Evolutionary conservation across 176 grass and related monocot species (phyloP), one percentile per base, ranked within the genome.

Genomic region (Pontederia crassipes): DNA sequence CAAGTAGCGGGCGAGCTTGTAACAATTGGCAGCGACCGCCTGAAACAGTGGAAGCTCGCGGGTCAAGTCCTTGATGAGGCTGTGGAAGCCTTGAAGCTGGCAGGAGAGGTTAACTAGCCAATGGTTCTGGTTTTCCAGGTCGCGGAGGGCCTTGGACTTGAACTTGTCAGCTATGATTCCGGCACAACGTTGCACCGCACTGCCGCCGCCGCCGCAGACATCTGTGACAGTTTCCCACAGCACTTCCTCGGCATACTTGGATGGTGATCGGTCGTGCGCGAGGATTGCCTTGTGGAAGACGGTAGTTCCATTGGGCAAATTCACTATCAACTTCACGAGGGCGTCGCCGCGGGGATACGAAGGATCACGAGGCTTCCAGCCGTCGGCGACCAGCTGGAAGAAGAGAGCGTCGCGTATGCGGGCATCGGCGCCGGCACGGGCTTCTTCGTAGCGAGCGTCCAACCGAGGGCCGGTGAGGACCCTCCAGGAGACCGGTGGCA

Each of bases 91-190:
- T 8, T 79, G 83, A 50, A 66, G 68, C 46, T 88, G 92, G 82
- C 92, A 96, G 11, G 75, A 64, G 2, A 96, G 69, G 70, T 96
- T 96, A 12, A 96, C 86, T 83, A 90, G 87, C 92, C 92, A 90
- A 11, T 67, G 78, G 69, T 96, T 71, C 75, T 79, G 80, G 69
- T 48, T 62, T 67, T 96, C 92, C 29, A 96, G 54, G 10, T 80
- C 76, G 8, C 77, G 74, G 17, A 96, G 66, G 0, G 86, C 84
- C 58, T 80, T 96, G 8, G 86, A 78, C 65, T 78, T 55, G 75
- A 90, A 96, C 57, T 81, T 75, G 78, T 96, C 92, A 0, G 86
- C 74, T 28, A 96, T 76, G 61, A 96, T 73, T 64, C 92, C 92
- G 4, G 81, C 81, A 79, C 92, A 96, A 17, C 70, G 80, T 10